Conservation (phyloP, 2,329 filamentous ascomycete species). For the Fonsecaea pugnacius region DNA sequence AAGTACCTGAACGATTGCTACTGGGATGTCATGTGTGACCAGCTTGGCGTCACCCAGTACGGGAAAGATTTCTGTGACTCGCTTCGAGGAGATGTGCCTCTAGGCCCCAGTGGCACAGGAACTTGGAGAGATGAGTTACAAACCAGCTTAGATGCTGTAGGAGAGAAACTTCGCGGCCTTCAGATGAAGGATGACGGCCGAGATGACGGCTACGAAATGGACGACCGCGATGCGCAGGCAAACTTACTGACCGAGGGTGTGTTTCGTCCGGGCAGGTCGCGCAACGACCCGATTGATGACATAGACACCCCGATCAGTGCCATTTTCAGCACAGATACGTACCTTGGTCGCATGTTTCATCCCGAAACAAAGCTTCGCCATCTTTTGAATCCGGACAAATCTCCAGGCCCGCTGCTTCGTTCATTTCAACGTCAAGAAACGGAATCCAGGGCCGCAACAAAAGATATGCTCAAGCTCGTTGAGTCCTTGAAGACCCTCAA, state of each 20-base stretch:
- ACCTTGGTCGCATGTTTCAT: constrained; percentile 9
- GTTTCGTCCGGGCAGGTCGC: constrained; percentile 2
- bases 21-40: constrained; percentile 7
- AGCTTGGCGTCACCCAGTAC: constrained; percentile 3
- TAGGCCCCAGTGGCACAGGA: constrained; percentile 6
- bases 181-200: constrained; percentile 7
- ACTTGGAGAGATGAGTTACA: constrained; percentile 12
- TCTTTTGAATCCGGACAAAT: constrained; percentile 10
- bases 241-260: constrained; percentile 2
- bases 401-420: constrained; percentile 8
- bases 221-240: constrained; percentile 1
- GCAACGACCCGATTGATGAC: not conserved
- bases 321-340: constrained; percentile 2
- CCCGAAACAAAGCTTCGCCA: constrained; percentile 6
- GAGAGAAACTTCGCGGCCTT: constrained; percentile 7
- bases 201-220: constrained; percentile 9
- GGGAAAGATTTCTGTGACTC: constrained; percentile 11
- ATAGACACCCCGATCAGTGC: constrained; percentile 4
- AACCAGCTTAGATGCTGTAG: constrained; percentile 2
- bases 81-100: constrained; percentile 8
- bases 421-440: constrained; percentile 5
- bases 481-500: constrained; percentile 8
- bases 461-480: constrained; percentile 4
- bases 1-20: not conserved
- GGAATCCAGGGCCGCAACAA: constrained; percentile 3